Conservation (phyloP, 106 monocot species). For the Acorus calamus region DNA sequence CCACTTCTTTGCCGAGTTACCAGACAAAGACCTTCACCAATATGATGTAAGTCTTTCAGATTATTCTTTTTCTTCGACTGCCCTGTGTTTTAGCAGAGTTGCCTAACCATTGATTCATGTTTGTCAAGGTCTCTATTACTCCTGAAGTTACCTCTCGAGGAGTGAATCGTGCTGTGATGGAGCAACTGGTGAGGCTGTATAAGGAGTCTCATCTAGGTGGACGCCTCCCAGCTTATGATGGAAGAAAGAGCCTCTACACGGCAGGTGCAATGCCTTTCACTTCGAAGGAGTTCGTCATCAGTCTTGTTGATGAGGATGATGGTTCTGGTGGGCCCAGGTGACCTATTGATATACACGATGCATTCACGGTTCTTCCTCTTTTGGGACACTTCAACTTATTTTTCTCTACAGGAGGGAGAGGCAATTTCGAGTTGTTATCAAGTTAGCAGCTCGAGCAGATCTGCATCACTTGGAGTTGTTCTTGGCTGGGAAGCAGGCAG, state of each 20-base stretch:
- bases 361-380: too few relatives aligned
- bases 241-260: too few relatives aligned
- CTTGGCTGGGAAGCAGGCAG: constrained; percentile 23
- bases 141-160: constrained; percentile 73
- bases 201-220: too few relatives aligned
- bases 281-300: constrained; percentile 53
- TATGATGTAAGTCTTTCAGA: constrained; percentile 55
- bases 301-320: constrained; percentile 66
- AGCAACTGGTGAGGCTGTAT: too few relatives aligned
- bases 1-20: constrained; percentile 74
- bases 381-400: too few relatives aligned
- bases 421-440: constrained; percentile 33
- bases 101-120: background rate
- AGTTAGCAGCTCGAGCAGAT: constrained; percentile 19
- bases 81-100: background rate
- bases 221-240: too few relatives aligned
- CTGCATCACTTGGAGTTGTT: constrained; percentile 34
- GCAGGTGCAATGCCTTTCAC: constrained; percentile 17
- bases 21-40: constrained; percentile 83
- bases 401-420: constrained; percentile 14
- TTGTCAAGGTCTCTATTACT: constrained; percentile 56
- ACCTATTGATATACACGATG: too few relatives aligned
- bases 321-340: constrained; percentile 38
- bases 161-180: background rate
- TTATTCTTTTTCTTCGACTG: background rate